Percentiles rank a stretch among this genome's conserved stretches.
phyloP scores from a whole-genome alignment of 2,329 filamentous ascomycete species.

The Graphilbum fragrans region DNA sequence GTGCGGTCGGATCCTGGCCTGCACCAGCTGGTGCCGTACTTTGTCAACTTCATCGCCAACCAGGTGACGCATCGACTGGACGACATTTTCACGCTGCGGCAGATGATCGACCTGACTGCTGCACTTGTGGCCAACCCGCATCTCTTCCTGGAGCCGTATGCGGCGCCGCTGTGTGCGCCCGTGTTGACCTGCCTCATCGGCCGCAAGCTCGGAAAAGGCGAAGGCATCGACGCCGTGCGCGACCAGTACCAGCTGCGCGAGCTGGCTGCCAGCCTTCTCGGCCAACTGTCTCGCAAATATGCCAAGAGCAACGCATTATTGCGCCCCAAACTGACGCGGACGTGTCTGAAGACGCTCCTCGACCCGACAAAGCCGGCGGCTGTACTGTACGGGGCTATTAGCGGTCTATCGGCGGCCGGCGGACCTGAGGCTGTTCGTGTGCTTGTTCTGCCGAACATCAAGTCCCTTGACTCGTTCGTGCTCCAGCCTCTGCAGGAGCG shows the following conservation, averaged over 20 bases:
- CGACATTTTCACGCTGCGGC: slow-evolving; percentile 75
- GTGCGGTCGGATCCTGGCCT: slow-evolving; percentile 82
- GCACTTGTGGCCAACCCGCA: slow-evolving; percentile 75
- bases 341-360: slow-evolving; percentile 83
- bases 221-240: slow-evolving; percentile 35
- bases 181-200: slow-evolving; percentile 86
- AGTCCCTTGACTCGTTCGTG: slow-evolving; percentile 39
- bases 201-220: slow-evolving; percentile 57
- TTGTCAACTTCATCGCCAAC: slow-evolving; percentile 89
- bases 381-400: slow-evolving; percentile 80
- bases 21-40: slow-evolving; percentile 92
- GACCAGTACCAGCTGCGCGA: slow-evolving; percentile 74
- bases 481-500: slow-evolving; percentile 40
- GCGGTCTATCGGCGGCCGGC: slow-evolving; percentile 67
- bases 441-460: slow-evolving; percentile 42
- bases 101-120: slow-evolving; percentile 84
- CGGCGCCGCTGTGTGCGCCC: slow-evolving; percentile 61
- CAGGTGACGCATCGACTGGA: slow-evolving; percentile 91
- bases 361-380: slow-evolving; percentile 73
- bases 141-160: slow-evolving; percentile 58
- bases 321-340: slow-evolving; percentile 80
- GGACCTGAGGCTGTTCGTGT: slow-evolving; percentile 48
- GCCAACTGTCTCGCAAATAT: slow-evolving; percentile 70
- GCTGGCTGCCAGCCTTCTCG: slow-evolving; percentile 70
- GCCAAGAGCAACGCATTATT: slow-evolving; percentile 68